Conservation (phyloP, 2,329 filamentous ascomycete species). For the Tolypocladium cylindrosporum region DNA sequence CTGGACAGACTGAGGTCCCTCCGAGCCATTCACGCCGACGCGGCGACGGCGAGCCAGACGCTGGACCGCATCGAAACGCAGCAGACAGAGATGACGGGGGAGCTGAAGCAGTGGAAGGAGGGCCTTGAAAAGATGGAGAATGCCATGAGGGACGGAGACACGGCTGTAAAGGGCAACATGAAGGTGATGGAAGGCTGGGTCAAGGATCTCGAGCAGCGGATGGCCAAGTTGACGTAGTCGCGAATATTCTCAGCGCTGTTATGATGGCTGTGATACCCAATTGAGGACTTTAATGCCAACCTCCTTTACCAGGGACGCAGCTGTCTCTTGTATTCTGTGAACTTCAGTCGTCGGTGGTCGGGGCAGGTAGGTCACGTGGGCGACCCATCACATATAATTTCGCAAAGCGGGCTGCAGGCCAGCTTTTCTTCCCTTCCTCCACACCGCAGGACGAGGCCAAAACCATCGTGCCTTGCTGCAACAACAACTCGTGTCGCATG, state of each 20-base stretch:
- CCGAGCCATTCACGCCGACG: conserved; percentile 75
- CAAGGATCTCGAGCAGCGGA: conserved; percentile 69
- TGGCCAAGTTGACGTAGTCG: conserved; percentile 45
- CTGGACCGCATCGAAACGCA: conserved; percentile 67
- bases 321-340: background rate
- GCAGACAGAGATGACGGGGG: conserved; percentile 72
- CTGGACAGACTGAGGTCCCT: conserved; percentile 79
- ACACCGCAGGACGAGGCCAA: background rate
- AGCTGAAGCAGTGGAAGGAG: conserved; percentile 79
- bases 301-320: background rate
- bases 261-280: conserved; percentile 7
- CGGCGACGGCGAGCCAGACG: conserved; percentile 69
- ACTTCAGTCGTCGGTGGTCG: background rate
- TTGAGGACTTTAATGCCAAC: background rate
- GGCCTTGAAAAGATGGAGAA: conserved; percentile 70
- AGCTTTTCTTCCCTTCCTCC: background rate
- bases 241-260: background rate
- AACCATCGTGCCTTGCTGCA: background rate
- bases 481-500: background rate
- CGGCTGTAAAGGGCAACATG: conserved; percentile 67
- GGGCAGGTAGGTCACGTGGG: background rate
- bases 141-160: conserved; percentile 60
- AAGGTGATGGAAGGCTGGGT: conserved; percentile 84
- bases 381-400: background rate
- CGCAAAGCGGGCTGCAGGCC: background rate